phyloP scores from a whole-genome alignment of 768 basidiomycete genomes.

The Tricholoma matsutake region DNA sequence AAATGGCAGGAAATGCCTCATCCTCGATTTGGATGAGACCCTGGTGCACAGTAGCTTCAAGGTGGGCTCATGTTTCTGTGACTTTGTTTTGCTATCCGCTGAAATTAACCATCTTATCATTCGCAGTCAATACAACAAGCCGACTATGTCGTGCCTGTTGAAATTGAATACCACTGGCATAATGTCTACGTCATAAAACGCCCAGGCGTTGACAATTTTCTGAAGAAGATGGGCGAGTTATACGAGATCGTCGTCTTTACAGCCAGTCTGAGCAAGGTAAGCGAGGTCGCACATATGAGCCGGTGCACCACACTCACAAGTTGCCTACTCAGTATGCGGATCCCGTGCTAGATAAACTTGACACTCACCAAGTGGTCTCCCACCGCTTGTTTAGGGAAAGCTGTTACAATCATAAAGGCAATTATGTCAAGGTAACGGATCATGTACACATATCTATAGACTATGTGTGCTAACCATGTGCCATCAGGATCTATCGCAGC shows the following conservation, averaged over 20 bases:
- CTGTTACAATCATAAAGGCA: constrained; percentile 98
- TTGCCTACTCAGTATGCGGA: constrained; percentile 79
- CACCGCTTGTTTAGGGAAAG: constrained; percentile 97
- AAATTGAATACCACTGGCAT: constrained; percentile 98
- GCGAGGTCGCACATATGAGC: constrained; percentile 18
- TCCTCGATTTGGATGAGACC: constrained; percentile 96
- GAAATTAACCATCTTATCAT: constrained; percentile 9
- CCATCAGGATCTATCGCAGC: constrained; percentile 87
- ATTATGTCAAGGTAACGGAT: constrained; percentile 89
- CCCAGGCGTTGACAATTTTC: constrained; percentile 95
- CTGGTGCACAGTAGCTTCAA: constrained; percentile 98
- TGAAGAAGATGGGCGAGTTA: constrained; percentile 97
- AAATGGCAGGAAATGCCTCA: constrained; percentile 89
- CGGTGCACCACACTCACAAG: background rate
- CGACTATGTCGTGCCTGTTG: constrained; percentile 98
- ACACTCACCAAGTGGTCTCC: constrained; percentile 86
- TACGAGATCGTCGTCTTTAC: constrained; percentile 99
- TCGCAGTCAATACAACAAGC: constrained; percentile 86
- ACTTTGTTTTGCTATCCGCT: background rate
- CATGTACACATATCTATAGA: background rate
- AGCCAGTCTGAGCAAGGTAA: constrained; percentile 93
- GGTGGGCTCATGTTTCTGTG: constrained; percentile 41
- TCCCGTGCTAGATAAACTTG: constrained; percentile 96
- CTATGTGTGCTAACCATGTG: background rate
- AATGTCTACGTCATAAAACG: constrained; percentile 99